Conservation (phyloP, 345 rosid genomes). For the Rubroshorea leprosula region DNA sequence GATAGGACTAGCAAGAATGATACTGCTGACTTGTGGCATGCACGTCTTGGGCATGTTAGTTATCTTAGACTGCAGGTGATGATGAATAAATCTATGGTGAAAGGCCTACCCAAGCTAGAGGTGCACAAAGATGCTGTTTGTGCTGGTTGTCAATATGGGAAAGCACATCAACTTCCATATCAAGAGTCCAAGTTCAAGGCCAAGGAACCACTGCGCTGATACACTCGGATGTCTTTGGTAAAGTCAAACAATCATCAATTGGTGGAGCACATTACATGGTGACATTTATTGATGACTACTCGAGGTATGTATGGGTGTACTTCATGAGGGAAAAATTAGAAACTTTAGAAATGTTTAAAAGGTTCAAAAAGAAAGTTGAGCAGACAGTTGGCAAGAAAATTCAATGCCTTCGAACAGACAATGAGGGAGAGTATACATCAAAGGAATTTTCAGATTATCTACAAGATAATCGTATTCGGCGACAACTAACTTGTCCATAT, state of each 20-base stretch:
- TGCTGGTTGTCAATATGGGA: too few species aligned
- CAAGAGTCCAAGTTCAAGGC: too few species aligned
- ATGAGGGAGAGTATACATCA: constrained; percentile 6
- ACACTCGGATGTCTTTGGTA: background rate
- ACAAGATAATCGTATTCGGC: too few species aligned
- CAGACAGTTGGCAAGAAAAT: background rate
- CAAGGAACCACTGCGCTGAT: background rate
- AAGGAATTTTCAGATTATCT: background rate
- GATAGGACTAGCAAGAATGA: background rate
- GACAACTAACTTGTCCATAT: too few species aligned
- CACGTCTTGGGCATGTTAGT: background rate
- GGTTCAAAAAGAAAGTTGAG: too few species aligned
- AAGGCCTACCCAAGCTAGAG: too few species aligned
- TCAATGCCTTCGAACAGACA: background rate
- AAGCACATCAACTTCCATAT: too few species aligned
- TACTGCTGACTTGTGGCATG: constrained; percentile 1
- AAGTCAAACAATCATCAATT: background rate
- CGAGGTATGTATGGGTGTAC: background rate
- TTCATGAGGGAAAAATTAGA: too few species aligned
- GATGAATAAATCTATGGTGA: too few species aligned
- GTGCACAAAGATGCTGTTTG: too few species aligned
- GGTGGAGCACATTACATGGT: background rate
- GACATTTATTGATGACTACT: background rate
- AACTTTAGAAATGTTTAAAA: too few species aligned
- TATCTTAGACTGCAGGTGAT: too few species aligned